phyloP scores from a whole-genome alignment of 202 grass and related monocot species.

The Panicum hallii region DNA sequence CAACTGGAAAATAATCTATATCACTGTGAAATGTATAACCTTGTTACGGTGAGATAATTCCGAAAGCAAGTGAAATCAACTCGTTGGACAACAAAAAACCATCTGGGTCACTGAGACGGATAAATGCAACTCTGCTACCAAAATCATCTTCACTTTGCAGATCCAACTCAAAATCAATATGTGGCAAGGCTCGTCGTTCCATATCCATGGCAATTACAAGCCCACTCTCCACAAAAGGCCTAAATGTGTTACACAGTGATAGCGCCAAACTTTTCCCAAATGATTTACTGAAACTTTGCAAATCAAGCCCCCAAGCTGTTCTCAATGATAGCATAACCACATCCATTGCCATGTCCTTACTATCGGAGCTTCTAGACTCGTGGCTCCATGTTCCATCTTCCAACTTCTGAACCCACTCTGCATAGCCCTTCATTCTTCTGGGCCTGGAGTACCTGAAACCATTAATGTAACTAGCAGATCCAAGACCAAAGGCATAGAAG shows the following conservation, averaged over 20 bases:
- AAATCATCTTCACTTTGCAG: conserved; percentile 43
- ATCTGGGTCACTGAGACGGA: conserved; percentile 86
- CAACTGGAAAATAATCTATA: neutral
- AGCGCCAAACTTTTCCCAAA: conserved; percentile 54
- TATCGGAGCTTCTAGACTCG: conserved; percentile 41
- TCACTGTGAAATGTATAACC: neutral
- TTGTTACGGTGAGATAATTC: conserved; percentile 69
- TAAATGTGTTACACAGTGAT: conserved; percentile 63
- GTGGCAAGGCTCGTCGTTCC: conserved; percentile 42
- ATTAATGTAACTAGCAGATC: conserved; percentile 84
- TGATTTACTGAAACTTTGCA: conserved; percentile 66
- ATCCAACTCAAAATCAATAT: conserved; percentile 52
- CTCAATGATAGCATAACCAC: conserved; percentile 88
- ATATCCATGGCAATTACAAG: conserved; percentile 64
- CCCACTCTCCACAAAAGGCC: conserved; percentile 71
- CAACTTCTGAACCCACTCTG: conserved; percentile 76
- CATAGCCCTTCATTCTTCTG: conserved; percentile 83
- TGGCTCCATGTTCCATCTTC: conserved; percentile 60
- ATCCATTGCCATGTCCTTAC: conserved; percentile 88
- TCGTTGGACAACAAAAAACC: conserved; percentile 88
- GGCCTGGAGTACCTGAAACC: conserved; percentile 84
- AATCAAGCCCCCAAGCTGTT: conserved; percentile 77
- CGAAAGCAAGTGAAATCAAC: conserved; percentile 88
- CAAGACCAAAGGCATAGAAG: conserved; percentile 89
- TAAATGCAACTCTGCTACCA: conserved; percentile 55